phyloP scores from a whole-genome alignment of 2,329 filamentous ascomycete species.

The Mycosphaerella sp. region DNA sequence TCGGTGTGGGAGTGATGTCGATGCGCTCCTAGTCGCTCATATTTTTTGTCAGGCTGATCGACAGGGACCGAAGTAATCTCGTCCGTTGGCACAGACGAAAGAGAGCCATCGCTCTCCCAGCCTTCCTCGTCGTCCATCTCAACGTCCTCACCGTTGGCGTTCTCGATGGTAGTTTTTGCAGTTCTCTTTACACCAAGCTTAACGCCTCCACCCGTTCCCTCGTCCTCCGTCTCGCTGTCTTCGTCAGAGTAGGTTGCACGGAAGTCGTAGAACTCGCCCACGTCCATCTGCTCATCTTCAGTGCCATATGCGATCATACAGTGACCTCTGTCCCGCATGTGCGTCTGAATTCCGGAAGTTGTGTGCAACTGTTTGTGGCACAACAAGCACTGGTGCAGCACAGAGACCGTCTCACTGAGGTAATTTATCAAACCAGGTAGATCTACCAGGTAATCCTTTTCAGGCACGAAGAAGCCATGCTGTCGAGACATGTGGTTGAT shows the following conservation, averaged over 20 bases:
- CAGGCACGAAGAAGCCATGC: constrained; percentile 94
- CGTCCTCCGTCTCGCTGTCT: constrained; percentile 53
- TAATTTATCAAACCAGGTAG: constrained; percentile 73
- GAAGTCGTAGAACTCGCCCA: constrained; percentile 97
- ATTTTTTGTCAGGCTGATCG: constrained; percentile 65
- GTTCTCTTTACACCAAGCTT: constrained; percentile 61
- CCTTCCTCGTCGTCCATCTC: constrained; percentile 60
- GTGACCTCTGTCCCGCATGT: constrained; percentile 95
- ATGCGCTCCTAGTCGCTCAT: constrained; percentile 64
- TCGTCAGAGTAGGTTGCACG: constrained; percentile 87
- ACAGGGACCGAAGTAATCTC: constrained; percentile 75
- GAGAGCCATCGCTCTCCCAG: constrained; percentile 90
- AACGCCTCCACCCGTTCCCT: constrained; percentile 50
- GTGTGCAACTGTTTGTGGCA: constrained; percentile 79
- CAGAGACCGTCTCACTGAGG: constrained; percentile 71
- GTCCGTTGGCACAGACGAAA: constrained; percentile 76
- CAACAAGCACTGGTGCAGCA: constrained; percentile 76
- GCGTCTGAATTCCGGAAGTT: constrained; percentile 76
- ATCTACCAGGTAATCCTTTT: constrained; percentile 75
- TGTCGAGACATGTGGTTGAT: constrained; percentile 82
- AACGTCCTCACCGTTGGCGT: constrained; percentile 51
- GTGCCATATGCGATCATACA: constrained; percentile 92
- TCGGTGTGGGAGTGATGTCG: constrained; percentile 67
- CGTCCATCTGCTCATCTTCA: constrained; percentile 84
- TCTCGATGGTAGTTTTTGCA: constrained; percentile 38